A percentile compares a stretch with the other conserved stretches of the same genome.
These are phyloP conservation scores for Cyclotella kingstonii DNA, from an alignment of 108 stramenopile species.

Conservation along the genomic window DNA sequence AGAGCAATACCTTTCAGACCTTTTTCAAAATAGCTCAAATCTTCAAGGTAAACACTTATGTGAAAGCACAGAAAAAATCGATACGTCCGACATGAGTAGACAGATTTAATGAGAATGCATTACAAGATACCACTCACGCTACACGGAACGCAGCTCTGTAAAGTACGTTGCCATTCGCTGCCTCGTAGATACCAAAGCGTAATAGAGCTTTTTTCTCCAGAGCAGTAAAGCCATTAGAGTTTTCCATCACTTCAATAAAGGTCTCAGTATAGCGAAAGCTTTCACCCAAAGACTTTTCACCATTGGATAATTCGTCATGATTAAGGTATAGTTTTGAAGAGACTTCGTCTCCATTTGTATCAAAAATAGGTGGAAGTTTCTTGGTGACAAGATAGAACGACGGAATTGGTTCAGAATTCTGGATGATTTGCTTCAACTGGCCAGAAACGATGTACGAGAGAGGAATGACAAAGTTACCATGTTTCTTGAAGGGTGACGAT, in stretches of 20 bases:
- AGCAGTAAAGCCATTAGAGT: conserved; percentile 11
- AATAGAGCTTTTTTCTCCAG: conserved; percentile 38
- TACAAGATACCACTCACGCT: conserved; percentile 22
- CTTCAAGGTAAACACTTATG: conserved; percentile 17
- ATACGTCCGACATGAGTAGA: not conserved
- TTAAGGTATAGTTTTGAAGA: too few relatives aligned
- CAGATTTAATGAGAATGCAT: conserved; percentile 1
- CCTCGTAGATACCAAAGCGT: conserved; percentile 30
- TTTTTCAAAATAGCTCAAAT: conserved; percentile 8
- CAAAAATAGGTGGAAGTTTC: not conserved
- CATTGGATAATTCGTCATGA: not conserved
- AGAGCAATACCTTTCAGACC: conserved; percentile 31
- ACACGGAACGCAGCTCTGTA: conserved; percentile 39
- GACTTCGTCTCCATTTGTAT: conserved; percentile 3
- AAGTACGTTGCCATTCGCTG: conserved; percentile 24
- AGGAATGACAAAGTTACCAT: conserved; percentile 32
- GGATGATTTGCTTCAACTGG: conserved; percentile 10
- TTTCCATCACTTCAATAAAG: conserved; percentile 36
- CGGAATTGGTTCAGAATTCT: conserved; percentile 17
- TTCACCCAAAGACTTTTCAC: conserved; percentile 7
- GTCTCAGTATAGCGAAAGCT: conserved; percentile 11
- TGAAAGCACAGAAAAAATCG: too few relatives aligned
- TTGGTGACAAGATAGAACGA: conserved; percentile 27
- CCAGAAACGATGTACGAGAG: conserved; percentile 25
- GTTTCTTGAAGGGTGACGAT: conserved; percentile 19